Percentiles rank a stretch among this genome's conserved stretches.
These are phyloP conservation scores for Entoloma clypeatum DNA, from an alignment of 1,284 basidiomycete genomes.

Conservation along the genomic window DNA sequence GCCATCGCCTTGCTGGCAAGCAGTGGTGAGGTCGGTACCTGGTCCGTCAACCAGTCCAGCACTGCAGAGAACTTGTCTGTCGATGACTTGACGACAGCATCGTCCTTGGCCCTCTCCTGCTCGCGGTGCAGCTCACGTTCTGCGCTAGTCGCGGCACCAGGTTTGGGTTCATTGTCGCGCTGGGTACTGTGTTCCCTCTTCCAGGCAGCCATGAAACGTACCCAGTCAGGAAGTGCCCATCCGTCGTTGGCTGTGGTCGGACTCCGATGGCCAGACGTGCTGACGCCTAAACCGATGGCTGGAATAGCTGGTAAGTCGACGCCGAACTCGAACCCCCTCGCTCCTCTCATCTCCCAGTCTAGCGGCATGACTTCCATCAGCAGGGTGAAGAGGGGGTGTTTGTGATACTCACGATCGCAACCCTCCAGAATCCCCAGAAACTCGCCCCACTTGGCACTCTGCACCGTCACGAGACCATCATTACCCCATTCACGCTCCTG, in stretches of 20 bases:
- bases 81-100: conserved; percentile 59
- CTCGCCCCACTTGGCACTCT: conserved; percentile 90
- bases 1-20: conserved; percentile 17
- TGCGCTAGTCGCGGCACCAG: conserved; percentile 11
- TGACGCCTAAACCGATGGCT: conserved; percentile 34
- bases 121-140: conserved; percentile 26
- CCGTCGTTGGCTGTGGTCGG: conserved; percentile 40
- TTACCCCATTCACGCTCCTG: conserved; percentile 77
- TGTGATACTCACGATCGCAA: conserved; percentile 64
- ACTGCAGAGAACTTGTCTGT: conserved; percentile 69
- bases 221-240: conserved; percentile 62
- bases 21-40: conserved; percentile 45
- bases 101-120: conserved; percentile 40
- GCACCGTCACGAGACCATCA: conserved; percentile 90
- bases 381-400: neutral
- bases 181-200: conserved; percentile 46
- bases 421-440: conserved; percentile 89
- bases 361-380: conserved; percentile 4
- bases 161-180: conserved; percentile 17
- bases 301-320: conserved; percentile 56
- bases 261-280: conserved; percentile 13
- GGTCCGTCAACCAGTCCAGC: conserved; percentile 76
- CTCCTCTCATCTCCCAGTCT: conserved; percentile 94
- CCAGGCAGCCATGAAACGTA: conserved; percentile 55
- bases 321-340: conserved; percentile 61